These are phyloP conservation scores for Ceratocystis huliohia DNA, from an alignment of 2,329 filamentous ascomycete genomes.

Conservation along the genomic window DNA sequence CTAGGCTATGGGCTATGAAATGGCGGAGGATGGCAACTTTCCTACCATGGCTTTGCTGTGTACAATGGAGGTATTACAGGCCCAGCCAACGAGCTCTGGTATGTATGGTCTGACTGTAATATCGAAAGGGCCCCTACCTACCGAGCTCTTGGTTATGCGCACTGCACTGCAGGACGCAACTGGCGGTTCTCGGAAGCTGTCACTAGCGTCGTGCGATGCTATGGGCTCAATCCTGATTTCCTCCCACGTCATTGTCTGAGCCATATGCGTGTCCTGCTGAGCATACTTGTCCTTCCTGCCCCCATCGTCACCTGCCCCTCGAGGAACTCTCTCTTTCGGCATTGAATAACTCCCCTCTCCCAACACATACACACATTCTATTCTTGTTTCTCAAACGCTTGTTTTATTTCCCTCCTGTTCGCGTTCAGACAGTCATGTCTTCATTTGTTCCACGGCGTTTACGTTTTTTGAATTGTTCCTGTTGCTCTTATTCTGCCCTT, in stretches of 20 bases:
- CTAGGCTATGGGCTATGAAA: neutral
- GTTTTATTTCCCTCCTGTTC: neutral
- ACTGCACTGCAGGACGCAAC: too few relatives aligned
- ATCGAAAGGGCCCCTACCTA: too few relatives aligned
- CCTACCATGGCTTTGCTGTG: too few relatives aligned
- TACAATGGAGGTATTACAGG: too few relatives aligned
- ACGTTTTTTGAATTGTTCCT: neutral
- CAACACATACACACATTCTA: neutral
- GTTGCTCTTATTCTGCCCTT: neutral
- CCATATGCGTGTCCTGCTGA: neutral
- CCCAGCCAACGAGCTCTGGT: too few relatives aligned
- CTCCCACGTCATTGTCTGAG: neutral
- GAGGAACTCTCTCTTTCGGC: neutral
- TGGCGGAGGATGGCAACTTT: too few relatives aligned
- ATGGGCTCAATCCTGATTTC: neutral
- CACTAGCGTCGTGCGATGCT: neutral
- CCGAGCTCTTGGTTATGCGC: too few relatives aligned
- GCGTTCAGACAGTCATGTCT: conserved; percentile 1
- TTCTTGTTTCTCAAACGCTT: neutral
- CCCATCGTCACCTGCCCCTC: neutral
- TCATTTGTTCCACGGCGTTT: conserved; percentile 5
- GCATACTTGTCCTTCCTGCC: neutral
- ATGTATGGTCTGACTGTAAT: too few relatives aligned
- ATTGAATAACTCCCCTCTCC: neutral
- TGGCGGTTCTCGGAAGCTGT: neutral